These are phyloP conservation scores for Leishmania lainsoni DNA, from an alignment of 208 protist genomes.

Conservation along the genomic window DNA sequence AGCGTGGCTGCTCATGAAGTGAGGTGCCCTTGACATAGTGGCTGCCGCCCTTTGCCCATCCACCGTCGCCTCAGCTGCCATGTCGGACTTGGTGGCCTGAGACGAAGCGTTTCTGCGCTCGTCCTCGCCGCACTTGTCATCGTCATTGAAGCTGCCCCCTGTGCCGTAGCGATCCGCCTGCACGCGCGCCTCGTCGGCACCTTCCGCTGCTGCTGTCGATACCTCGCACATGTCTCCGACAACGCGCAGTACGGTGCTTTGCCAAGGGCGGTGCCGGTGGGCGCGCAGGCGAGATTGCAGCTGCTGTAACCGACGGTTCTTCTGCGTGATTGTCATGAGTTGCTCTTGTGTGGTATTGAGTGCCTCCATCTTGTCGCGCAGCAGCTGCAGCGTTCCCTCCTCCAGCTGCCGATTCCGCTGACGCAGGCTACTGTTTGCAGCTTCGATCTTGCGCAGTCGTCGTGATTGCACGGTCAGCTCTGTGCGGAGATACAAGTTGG, in stretches of 20 bases:
- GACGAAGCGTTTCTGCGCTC: conserved; percentile 1
- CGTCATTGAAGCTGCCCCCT: neutral
- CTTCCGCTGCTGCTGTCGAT: conserved; percentile 64
- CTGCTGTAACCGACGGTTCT: conserved; percentile 58
- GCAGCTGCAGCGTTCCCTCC: conserved; percentile 45
- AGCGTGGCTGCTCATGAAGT: neutral
- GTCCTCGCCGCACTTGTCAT: neutral
- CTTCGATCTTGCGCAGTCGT: conserved; percentile 65
- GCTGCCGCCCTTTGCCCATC: neutral
- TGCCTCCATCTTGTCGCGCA: conserved; percentile 69
- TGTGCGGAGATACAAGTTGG: conserved; percentile 71
- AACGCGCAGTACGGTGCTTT: conserved; percentile 70
- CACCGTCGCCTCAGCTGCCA: neutral
- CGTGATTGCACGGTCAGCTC: conserved; percentile 76
- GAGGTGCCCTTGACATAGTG: neutral
- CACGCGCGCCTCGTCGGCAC: conserved; percentile 53
- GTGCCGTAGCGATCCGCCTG: conserved; percentile 29
- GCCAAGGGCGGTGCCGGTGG: conserved; percentile 82
- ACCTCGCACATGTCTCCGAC: conserved; percentile 72
- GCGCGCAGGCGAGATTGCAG: conserved; percentile 83
- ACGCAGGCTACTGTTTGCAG: conserved; percentile 54
- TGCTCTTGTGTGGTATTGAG: conserved; percentile 82
- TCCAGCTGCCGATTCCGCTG: conserved; percentile 62
- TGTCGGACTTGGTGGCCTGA: conserved; percentile 2
- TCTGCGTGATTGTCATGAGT: conserved; percentile 57